phyloP scores from a whole-genome alignment of 805 yeast species.

The Teunomyces aglyptinius region DNA sequence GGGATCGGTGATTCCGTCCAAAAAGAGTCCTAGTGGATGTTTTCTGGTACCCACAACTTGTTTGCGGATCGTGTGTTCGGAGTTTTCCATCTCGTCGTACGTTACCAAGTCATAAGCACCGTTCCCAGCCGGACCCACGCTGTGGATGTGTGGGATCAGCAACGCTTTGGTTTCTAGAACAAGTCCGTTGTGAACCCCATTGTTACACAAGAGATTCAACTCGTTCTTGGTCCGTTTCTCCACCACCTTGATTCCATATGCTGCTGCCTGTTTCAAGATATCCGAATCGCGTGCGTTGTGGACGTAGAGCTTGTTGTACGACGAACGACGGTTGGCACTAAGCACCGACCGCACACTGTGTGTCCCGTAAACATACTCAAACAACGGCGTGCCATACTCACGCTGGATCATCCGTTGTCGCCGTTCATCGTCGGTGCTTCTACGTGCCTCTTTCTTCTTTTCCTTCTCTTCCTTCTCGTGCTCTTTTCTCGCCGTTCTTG shows the following conservation, averaged over 20 bases:
- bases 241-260: conserved; percentile 37
- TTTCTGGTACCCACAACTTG: conserved; percentile 5
- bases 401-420: background rate
- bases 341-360: conserved; percentile 74
- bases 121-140: conserved; percentile 20
- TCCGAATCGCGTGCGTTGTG: conserved; percentile 42
- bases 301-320: conserved; percentile 50
- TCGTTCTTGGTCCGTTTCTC: conserved; percentile 45
- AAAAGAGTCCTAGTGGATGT: conserved; percentile 66
- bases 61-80: conserved; percentile 12
- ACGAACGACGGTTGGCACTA: conserved; percentile 50
- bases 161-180: conserved; percentile 67
- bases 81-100: conserved; percentile 18
- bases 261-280: conserved; percentile 46
- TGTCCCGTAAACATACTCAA: conserved; percentile 73
- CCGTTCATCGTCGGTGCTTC: background rate
- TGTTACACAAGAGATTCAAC: conserved; percentile 57
- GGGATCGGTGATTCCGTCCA: conserved; percentile 83
- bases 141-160: conserved; percentile 25
- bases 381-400: conserved; percentile 6
- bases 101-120: conserved; percentile 17
- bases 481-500: conserved; percentile 22
- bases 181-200: conserved; percentile 79
- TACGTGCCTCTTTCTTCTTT: background rate
- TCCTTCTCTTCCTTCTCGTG: conserved; percentile 15